These are phyloP conservation scores for Xylariales sp. DNA, from an alignment of 2,329 filamentous ascomycete species.

Conservation along the genomic window DNA sequence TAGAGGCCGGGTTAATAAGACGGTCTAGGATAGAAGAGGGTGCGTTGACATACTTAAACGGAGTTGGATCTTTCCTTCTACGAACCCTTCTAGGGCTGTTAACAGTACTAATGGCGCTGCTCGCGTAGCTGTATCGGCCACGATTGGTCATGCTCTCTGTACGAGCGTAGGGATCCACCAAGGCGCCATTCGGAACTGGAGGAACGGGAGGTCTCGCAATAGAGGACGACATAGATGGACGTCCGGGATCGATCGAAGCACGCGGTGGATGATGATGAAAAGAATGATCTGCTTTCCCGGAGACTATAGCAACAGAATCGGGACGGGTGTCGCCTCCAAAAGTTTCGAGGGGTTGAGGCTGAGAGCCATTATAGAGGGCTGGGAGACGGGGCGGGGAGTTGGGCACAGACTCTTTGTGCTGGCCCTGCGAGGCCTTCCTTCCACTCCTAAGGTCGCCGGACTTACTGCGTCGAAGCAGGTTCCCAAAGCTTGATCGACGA, in stretches of 20 bases:
- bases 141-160: conserved; percentile 97
- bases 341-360: conserved; percentile 49
- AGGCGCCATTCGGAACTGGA: conserved; percentile 70
- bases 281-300: conserved; percentile 50
- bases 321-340: conserved; percentile 52
- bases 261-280: conserved; percentile 54
- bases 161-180: conserved; percentile 81
- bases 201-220: conserved; percentile 70
- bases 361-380: conserved; percentile 55
- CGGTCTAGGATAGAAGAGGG: neutral
- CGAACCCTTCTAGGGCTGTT: conserved; percentile 93
- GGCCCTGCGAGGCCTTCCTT: conserved; percentile 64
- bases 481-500: conserved; percentile 62
- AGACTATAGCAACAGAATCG: conserved; percentile 50
- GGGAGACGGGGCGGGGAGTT: conserved; percentile 70
- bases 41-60: conserved; percentile 85
- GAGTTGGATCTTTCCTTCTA: conserved; percentile 95
- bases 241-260: conserved; percentile 65
- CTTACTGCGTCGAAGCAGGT: conserved; percentile 66
- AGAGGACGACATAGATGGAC: conserved; percentile 55
- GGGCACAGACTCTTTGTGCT: conserved; percentile 65
- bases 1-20: conserved; percentile 36
- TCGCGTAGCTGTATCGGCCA: conserved; percentile 95
- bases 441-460: conserved; percentile 64
- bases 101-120: conserved; percentile 88